Conservation (phyloP, 106 monocot genomes). For the Amphibolis antarctica region DNA sequence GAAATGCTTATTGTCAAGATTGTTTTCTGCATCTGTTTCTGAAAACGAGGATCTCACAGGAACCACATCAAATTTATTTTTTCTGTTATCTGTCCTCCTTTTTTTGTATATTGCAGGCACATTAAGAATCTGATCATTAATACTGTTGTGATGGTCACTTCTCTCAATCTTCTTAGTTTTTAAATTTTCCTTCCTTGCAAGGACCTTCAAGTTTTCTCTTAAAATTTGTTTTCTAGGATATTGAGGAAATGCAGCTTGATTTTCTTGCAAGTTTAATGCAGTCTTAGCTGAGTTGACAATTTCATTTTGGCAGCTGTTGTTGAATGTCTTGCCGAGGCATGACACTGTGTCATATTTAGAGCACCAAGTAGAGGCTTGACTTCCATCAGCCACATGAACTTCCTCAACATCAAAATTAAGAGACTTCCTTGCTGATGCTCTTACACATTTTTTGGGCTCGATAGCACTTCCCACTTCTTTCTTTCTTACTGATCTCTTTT, state of each 20-base stretch:
- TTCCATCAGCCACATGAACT: background rate
- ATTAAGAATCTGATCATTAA: background rate
- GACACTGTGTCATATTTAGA: background rate
- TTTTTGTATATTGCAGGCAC: constrained; percentile 25
- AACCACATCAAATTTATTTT: constrained; percentile 5
- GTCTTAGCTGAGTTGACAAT: constrained; percentile 1
- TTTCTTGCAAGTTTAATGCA: constrained; percentile 18
- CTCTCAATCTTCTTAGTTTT: background rate
- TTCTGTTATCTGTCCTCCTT: constrained; percentile 26
- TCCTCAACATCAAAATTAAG: constrained; percentile 44
- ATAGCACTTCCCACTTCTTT: constrained; percentile 1
- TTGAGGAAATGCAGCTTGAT: background rate
- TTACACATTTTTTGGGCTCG: background rate
- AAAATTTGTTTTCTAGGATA: constrained; percentile 11
- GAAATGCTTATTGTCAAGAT: constrained; percentile 15
- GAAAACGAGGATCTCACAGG: background rate
- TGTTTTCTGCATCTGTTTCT: constrained; percentile 17
- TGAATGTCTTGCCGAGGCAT: background rate
- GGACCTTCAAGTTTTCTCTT: constrained; percentile 17
- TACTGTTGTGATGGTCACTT: background rate
- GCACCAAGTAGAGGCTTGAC: background rate
- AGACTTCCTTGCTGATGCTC: constrained; percentile 32
- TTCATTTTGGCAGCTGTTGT: background rate
- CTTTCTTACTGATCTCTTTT: constrained; percentile 35
- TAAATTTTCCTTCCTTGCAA: constrained; percentile 12